phyloP scores from a whole-genome alignment of 176 grass and related monocot species.

The Calamus simplicifolius region DNA sequence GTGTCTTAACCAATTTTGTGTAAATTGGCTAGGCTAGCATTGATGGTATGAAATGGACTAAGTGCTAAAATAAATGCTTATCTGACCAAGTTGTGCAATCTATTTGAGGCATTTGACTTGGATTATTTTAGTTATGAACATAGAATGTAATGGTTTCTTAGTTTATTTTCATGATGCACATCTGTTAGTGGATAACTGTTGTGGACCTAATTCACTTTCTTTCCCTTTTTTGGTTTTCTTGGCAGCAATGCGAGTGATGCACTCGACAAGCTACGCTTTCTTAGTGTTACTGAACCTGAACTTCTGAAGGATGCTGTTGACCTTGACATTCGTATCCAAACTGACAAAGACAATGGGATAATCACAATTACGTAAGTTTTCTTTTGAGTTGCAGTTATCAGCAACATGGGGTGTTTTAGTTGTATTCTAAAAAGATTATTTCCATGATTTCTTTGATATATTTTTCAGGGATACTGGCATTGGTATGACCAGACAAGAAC shows the following conservation, averaged over 20 bases:
- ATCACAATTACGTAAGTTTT: conserved; percentile 73
- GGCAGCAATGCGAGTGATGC: conserved; percentile 93
- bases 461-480: conserved; percentile 79
- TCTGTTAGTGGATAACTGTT: no score
- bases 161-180: no score
- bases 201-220: neutral
- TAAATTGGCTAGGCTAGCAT: no score
- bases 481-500: conserved; percentile 94
- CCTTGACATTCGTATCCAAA: conserved; percentile 79
- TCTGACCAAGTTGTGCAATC: no score
- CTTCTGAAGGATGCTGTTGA: conserved; percentile 85
- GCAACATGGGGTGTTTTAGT: no score
- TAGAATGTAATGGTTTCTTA: no score
- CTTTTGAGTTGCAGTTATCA: neutral
- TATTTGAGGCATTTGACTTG: no score
- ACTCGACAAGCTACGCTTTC: conserved; percentile 90
- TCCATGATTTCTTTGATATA: neutral
- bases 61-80: no score
- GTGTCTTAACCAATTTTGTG: no score
- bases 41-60: no score
- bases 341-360: conserved; percentile 87
- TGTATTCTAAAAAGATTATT: no score
- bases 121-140: no score
- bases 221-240: neutral
- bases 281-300: conserved; percentile 83